phyloP scores from a whole-genome alignment of 73 alveolate species.

The Tetrahymena thermophila region DNA sequence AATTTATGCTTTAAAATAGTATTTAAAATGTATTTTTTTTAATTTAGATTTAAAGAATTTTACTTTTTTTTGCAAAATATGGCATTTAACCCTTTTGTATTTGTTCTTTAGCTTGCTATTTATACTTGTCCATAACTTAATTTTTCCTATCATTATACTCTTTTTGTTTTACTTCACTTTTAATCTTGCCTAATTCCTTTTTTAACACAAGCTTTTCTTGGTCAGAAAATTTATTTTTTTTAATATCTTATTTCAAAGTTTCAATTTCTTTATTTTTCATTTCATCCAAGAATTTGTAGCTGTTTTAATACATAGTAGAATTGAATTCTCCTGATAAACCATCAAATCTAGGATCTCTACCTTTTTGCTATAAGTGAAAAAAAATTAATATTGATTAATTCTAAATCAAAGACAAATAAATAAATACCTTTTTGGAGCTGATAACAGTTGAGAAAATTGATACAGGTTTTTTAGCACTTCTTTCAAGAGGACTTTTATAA shows the following conservation, averaged over 20 bases:
- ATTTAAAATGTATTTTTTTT: neutral
- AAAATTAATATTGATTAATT: neutral
- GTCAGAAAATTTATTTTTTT: neutral
- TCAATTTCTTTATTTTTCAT: neutral
- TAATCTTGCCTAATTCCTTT: neutral
- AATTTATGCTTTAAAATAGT: neutral
- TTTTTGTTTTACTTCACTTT: neutral
- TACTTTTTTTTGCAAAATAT: neutral
- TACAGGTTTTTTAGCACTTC: neutral
- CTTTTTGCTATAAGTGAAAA: neutral
- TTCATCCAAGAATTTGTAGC: neutral
- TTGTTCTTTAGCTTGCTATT: neutral
- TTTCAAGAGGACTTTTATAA: neutral
- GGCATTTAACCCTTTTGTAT: neutral
- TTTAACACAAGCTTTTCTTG: neutral
- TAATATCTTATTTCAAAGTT: neutral
- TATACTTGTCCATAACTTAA: neutral
- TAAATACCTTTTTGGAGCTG: neutral
- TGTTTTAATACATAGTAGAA: neutral
- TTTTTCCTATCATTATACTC: neutral
- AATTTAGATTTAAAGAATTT: neutral
- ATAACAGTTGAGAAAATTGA: neutral
- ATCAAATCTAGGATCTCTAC: neutral
- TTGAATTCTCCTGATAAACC: neutral
- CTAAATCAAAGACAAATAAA: neutral